Conservation (phyloP, 2,329 filamentous ascomycete species). For the Xylaria hypoxylon region DNA sequence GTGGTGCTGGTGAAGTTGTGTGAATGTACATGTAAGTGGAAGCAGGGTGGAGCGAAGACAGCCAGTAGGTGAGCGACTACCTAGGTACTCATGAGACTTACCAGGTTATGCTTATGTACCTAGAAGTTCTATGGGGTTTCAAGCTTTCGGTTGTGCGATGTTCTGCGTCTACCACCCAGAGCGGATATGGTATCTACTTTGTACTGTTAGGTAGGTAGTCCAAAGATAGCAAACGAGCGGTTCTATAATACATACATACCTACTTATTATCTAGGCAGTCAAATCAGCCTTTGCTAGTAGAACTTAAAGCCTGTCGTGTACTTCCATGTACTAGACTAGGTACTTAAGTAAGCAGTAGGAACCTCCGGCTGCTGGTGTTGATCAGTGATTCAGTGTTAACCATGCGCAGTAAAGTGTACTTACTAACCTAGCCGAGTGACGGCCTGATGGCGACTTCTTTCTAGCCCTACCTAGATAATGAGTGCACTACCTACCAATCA, state of each 20-base stretch:
- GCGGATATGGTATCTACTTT: no score
- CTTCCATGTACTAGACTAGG: no score
- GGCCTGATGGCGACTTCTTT: constrained; percentile 4
- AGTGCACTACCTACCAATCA: no score
- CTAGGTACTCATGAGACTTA: background rate
- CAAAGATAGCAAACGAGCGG: background rate
- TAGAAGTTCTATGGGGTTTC: background rate
- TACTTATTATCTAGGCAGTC: background rate
- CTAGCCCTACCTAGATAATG: constrained; percentile 13
- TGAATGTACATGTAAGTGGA: no score
- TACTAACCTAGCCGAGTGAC: background rate
- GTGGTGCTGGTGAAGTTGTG: no score
- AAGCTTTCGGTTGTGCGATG: constrained; percentile 7
- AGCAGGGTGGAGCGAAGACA: background rate
- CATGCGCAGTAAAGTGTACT: constrained; percentile 18
- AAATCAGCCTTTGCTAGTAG: constrained; percentile 10
- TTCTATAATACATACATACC: background rate
- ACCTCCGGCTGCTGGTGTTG: background rate
- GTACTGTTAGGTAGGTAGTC: no score
- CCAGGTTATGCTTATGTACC: background rate
- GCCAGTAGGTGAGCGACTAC: background rate
- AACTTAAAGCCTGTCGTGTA: background rate
- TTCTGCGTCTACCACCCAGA: background rate
- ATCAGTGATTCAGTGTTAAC: constrained; percentile 5
- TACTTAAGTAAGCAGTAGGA: no score